phyloP scores from a whole-genome alignment of 129 eudicot species.

The Calendula officinalis region DNA sequence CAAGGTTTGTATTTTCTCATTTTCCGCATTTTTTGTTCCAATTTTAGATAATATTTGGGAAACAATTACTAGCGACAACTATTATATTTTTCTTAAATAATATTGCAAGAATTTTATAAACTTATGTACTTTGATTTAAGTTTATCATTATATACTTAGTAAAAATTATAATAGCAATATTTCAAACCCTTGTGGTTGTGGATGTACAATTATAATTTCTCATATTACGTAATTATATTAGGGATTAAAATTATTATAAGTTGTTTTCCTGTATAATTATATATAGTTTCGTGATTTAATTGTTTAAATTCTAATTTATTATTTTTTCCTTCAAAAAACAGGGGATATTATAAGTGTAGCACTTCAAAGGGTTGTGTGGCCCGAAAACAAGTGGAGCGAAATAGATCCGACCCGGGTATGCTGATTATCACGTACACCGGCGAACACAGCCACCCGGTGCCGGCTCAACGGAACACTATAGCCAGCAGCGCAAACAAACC shows the following conservation, averaged over 20 bases:
- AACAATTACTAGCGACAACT: background rate
- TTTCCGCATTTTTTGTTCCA: background rate
- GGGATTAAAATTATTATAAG: no score
- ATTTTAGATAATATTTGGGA: background rate
- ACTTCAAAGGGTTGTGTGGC: constrained; percentile 92
- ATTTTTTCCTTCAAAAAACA: constrained; percentile 24
- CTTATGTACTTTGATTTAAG: background rate
- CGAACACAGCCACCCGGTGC: constrained; percentile 91
- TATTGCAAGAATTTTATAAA: background rate
- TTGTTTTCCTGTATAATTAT: constrained; percentile 1
- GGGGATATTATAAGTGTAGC: constrained; percentile 96
- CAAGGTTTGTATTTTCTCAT: constrained; percentile 49
- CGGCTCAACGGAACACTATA: constrained; percentile 77
- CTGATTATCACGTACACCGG: constrained; percentile 78
- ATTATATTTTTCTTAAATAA: background rate
- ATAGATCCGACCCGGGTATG: constrained; percentile 91
- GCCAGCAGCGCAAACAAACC: constrained; percentile 61
- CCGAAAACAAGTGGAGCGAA: constrained; percentile 98
- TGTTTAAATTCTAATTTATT: background rate
- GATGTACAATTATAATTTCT: no score
- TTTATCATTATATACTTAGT: background rate
- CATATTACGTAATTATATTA: no score
- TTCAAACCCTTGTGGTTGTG: no score
- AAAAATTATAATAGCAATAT: no score
- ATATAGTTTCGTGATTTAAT: background rate